Evolutionary conservation across 805 yeast species (phyloP), one percentile per base, ranked within the genome.

Genomic region (Maudiozyma bulderi): DNA sequence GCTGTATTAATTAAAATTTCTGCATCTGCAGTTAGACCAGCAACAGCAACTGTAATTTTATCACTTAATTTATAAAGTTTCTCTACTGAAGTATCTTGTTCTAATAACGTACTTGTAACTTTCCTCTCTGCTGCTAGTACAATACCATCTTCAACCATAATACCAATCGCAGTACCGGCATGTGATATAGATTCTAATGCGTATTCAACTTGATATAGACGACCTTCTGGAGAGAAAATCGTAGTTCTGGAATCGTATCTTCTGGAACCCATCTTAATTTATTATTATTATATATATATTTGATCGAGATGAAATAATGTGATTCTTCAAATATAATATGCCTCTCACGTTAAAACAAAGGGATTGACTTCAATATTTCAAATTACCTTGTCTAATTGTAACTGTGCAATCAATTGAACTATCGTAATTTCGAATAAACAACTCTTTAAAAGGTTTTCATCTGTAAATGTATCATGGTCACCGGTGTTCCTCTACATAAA

Each of bases 161-260:
- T 95, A 46, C 96, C 95, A 49, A 96, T 88, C 10, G 96, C 88
- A 45, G 99, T 91, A 68, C 95, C 99, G 31, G 95, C 97, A 64
- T 91, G 98, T 39, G 98, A 90, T 59, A 91, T 83, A 53, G 97
- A 97, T 67, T 93, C 98, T 64, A 89, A 80, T 3, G 98, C 99
- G 61, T 93, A 93, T 69, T 93, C 99, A 20, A 89, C 89, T 72
- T 93, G 99, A 71, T 93, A 93, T 50, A 93, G 76, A 70, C 99
- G 81, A 39, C 99, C 99, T 67, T 93, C 99, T 8, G 99, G 99
- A 39, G 98, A 91, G 72, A 93, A 93, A 62, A 93, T 95, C 5
- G 99, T 93, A 46, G 99, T 93, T 77, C 99, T 81, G 53, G 96
- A 85, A 72, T 93, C 99, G 88, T 93, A 93, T 79, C 99, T 83